Conservation (phyloP, 2,329 filamentous ascomycete genomes). For the Biscogniauxia marginata region DNA sequence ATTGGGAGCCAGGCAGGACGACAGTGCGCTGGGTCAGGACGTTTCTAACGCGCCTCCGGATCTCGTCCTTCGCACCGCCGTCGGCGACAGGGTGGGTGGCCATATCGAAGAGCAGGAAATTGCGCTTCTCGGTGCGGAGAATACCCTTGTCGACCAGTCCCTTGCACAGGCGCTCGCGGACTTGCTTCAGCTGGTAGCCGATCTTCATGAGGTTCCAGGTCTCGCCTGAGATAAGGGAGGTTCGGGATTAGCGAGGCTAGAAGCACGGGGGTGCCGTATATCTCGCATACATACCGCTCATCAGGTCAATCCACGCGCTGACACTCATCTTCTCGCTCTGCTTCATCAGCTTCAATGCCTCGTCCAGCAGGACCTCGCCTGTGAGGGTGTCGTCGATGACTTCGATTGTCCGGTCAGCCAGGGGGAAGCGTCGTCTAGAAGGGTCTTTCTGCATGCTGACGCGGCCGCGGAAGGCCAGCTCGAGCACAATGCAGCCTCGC, state of each 20-base stretch:
- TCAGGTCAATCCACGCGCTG: constrained; percentile 96
- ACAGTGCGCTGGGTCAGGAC: constrained; percentile 92
- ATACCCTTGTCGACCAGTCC: constrained; percentile 98
- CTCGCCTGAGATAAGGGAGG: constrained; percentile 64
- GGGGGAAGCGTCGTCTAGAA: constrained; percentile 83
- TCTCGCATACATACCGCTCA: constrained; percentile 72
- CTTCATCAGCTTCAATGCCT: constrained; percentile 99
- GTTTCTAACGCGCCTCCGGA: constrained; percentile 86
- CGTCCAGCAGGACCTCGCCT: constrained; percentile 93
- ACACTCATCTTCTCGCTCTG: constrained; percentile 99
- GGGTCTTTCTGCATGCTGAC: constrained; percentile 99
- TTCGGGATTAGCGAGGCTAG: constrained; percentile 7
- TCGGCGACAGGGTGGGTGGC: constrained; percentile 97
- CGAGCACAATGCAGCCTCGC: constrained; percentile 96
- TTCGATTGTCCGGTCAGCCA: constrained; percentile 92
- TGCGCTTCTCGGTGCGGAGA: constrained; percentile 96
- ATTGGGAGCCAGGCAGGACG: constrained; percentile 80
- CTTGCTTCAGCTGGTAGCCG: constrained; percentile 98
- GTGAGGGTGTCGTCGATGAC: constrained; percentile 96
- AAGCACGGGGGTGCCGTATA: constrained; percentile 1
- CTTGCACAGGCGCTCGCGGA: constrained; percentile 94
- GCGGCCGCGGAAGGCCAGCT: constrained; percentile 91
- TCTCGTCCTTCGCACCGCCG: constrained; percentile 95
- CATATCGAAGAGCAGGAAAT: constrained; percentile 99
- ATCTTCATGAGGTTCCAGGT: constrained; percentile 99